Evolutionary conservation across 495 filamentous ascomycete species (phyloP), one percentile per base, ranked within the genome.

Genomic region (Paragyromitra xinjiangensis): DNA sequence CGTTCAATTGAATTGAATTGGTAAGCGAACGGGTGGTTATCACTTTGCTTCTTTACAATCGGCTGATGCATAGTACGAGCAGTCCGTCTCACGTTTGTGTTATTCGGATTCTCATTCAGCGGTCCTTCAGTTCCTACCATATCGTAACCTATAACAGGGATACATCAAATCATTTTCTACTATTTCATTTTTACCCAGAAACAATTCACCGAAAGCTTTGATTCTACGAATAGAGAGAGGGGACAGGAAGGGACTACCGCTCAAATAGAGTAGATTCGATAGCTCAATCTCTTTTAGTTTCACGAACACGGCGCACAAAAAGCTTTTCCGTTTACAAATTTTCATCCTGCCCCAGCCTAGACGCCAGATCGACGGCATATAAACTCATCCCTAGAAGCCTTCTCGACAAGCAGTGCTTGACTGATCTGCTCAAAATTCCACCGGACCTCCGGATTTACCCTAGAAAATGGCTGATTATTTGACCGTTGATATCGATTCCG

Each of bases 1-100:
- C 59, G 56, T 79, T 79, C 77, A 79, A 79, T 79, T 79, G 77
- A 79, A 64, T 79, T 79, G 77, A 78, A 79, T 71, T 66, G 75
- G 77, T 79, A 78, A 79, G 75, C 69, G 55, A 51, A 19, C n/a
- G 40, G 12, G 58, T 64, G 62, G 37, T 62, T 63, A 37, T 40
- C 40, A 22, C 34, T 66, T 26, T 44, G 37, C 22, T 29, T 59
- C 12, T 71, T 65, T 65, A 78, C 48, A 55, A 61, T 65, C 16
- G 62, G 29, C 77, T 78, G 77, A 78, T 67, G 40, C 42, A 78
- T 55, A 29, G 19, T 78, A 50, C 44, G 61, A 24, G 29, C 22
- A 79, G 77, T 63, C 66, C 62, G 61, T 67, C 75, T 72, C 51
- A 67, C 77, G 39, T 72, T 65, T 78, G 66, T 42, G 62, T 62